These are phyloP conservation scores for Physcomitrium patens DNA, from an alignment of 225 moss, liverwort and hornwort species.

Conservation along the genomic window DNA sequence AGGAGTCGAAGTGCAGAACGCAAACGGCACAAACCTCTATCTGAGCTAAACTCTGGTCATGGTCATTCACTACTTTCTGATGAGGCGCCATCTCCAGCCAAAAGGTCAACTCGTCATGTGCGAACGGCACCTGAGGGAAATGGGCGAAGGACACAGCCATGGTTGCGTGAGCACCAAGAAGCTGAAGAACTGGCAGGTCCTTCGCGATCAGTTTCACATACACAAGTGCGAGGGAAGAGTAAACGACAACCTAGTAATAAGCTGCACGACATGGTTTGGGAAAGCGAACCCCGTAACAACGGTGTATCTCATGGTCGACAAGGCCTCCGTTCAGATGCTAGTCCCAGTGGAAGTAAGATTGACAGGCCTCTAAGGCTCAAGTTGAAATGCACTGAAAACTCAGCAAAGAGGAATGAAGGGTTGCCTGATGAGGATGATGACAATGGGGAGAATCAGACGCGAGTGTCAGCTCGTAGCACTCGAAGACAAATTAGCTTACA, in stretches of 20 bases:
- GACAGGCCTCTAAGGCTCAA: conserved; percentile 49
- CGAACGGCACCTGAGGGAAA: conserved; percentile 60
- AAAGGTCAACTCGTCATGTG: conserved; percentile 55
- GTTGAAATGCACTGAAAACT: conserved; percentile 49
- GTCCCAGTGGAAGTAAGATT: conserved; percentile 28
- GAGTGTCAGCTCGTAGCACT: conserved; percentile 41
- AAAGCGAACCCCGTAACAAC: conserved; percentile 31
- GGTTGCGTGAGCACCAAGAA: conserved; percentile 41
- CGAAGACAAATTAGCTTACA: conserved; percentile 39
- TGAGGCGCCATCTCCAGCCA: conserved; percentile 37
- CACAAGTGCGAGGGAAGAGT: conserved; percentile 33
- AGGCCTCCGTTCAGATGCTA: conserved; percentile 37
- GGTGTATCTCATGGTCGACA: conserved; percentile 39
- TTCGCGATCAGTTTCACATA: conserved; percentile 33
- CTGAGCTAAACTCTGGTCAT: conserved; percentile 64
- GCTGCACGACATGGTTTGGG: conserved; percentile 35
- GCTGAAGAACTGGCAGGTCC: conserved; percentile 56
- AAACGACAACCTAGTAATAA: conserved; percentile 39
- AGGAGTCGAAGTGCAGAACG: conserved; percentile 52
- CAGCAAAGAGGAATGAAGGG: conserved; percentile 36
- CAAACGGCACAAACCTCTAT: conserved; percentile 68
- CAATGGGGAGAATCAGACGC: conserved; percentile 40
- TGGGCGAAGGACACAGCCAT: conserved; percentile 36
- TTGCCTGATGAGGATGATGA: conserved; percentile 37
- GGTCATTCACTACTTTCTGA: conserved; percentile 44